A percentile compares a stretch with the other conserved stretches of the same genome.
Conservation (phyloP, 2,329 filamentous ascomycete species). For the Waltergamsia citrina region DNA sequence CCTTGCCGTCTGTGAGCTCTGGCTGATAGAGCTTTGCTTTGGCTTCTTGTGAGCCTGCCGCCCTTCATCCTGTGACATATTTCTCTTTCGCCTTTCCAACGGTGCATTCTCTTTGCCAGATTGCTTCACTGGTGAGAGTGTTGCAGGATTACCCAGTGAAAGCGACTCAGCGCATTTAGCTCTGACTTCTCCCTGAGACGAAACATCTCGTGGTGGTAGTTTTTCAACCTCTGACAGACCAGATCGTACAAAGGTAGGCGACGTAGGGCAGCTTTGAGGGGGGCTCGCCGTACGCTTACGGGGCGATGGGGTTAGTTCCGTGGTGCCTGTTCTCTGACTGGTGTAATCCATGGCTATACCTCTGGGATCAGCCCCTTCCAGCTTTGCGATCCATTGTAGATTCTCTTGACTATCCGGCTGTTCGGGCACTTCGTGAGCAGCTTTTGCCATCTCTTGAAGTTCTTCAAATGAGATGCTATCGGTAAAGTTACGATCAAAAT, state of each 20-base stretch:
- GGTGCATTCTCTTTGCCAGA: too few species aligned
- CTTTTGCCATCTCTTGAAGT: constrained; percentile 55
- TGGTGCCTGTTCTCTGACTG: constrained; percentile 34
- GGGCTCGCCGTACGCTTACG: constrained; percentile 10
- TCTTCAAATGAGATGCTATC: constrained; percentile 63
- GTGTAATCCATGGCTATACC: constrained; percentile 29
- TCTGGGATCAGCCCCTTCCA: constrained; percentile 46
- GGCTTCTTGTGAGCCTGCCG: too few species aligned
- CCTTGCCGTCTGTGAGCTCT: too few species aligned
- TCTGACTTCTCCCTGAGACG: neutral
- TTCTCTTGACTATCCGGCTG: constrained; percentile 52
- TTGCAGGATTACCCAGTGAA: too few species aligned
- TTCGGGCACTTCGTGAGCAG: constrained; percentile 38
- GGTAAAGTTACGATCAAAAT: constrained; percentile 61
- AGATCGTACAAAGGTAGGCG: neutral
- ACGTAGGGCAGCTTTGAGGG: neutral
- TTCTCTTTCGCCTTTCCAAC: too few species aligned
- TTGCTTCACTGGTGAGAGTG: too few species aligned
- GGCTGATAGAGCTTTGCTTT: too few species aligned
- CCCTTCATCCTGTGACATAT: too few species aligned
- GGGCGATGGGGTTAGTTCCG: constrained; percentile 23
- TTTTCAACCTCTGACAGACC: neutral
- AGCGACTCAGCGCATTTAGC: neutral
- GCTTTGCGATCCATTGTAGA: constrained; percentile 46
- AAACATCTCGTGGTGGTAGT: neutral